phyloP scores from a whole-genome alignment of 2,329 filamentous ascomycete species.

The Ceratocystis harringtonii region DNA sequence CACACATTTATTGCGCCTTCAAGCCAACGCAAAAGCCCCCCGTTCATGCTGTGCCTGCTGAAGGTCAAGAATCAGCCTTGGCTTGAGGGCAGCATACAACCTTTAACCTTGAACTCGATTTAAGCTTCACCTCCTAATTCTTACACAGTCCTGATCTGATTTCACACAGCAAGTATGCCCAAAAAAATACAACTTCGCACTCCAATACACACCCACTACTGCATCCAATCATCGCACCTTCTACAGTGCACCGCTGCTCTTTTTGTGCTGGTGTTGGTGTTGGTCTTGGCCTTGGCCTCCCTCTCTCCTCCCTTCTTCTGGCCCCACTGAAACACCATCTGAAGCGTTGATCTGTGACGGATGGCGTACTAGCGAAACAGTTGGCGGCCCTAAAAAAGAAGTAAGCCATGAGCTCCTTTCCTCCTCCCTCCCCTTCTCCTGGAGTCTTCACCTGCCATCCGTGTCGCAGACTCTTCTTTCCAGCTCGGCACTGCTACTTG shows the following conservation, averaged over 20 bases:
- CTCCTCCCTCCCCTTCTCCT: not conserved
- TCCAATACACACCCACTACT: too few relatives aligned
- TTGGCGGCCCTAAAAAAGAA: slow-evolving; percentile 3
- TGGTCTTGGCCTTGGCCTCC: not conserved
- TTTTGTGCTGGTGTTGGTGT: not conserved
- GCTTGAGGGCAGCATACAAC: not conserved
- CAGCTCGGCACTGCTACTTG: not conserved
- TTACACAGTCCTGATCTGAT: too few relatives aligned
- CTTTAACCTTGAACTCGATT: too few relatives aligned
- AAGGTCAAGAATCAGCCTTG: not conserved
- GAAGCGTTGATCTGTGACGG: slow-evolving; percentile 15
- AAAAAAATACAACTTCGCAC: too few relatives aligned
- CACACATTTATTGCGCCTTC: not conserved
- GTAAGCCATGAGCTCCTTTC: not conserved
- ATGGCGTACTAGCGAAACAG: slow-evolving; percentile 9
- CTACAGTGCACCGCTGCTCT: not conserved
- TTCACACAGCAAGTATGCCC: too few relatives aligned
- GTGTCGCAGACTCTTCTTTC: not conserved
- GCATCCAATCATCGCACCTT: too few relatives aligned
- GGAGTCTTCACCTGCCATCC: not conserved
- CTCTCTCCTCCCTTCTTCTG: not conserved
- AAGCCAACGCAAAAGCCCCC: not conserved
- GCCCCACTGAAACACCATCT: slow-evolving; percentile 14
- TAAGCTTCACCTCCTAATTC: too few relatives aligned
- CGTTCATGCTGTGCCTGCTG: not conserved